A percentile compares a stretch with the other conserved stretches of the same genome.
These are phyloP conservation scores for Madurella mycetomatis DNA, from an alignment of 2,329 filamentous ascomycete genomes.

Conservation along the genomic window DNA sequence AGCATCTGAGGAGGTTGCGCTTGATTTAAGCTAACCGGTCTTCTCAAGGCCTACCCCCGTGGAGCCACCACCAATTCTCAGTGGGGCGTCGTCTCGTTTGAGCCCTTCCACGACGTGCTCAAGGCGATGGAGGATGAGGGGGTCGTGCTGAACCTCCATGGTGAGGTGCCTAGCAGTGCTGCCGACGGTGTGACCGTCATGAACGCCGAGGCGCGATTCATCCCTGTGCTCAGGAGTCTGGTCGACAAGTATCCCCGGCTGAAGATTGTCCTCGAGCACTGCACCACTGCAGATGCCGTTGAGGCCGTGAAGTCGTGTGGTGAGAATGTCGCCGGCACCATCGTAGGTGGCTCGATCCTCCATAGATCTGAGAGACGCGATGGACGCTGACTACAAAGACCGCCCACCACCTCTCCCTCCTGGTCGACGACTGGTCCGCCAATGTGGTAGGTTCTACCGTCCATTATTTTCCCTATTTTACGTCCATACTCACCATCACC, in stretches of 20 bases:
- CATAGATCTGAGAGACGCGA: too few relatives aligned
- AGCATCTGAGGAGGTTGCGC: slow-evolving; percentile 20
- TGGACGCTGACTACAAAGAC: slow-evolving; percentile 41
- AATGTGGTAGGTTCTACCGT: slow-evolving; percentile 40
- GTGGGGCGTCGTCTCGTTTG: slow-evolving; percentile 65
- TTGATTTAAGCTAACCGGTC: neutral
- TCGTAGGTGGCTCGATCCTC: slow-evolving; percentile 34
- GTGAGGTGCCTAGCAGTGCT: slow-evolving; percentile 59
- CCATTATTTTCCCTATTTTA: slow-evolving; percentile 20
- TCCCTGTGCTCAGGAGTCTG: slow-evolving; percentile 72
- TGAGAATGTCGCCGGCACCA: slow-evolving; percentile 69
- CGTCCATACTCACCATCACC: slow-evolving; percentile 23
- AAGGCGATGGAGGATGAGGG: slow-evolving; percentile 81
- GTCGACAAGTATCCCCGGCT: slow-evolving; percentile 72
- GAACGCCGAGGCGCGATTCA: slow-evolving; percentile 70
- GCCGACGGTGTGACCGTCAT: slow-evolving; percentile 44
- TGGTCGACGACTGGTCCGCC: slow-evolving; percentile 65
- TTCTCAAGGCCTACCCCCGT: slow-evolving; percentile 25
- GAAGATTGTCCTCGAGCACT: slow-evolving; percentile 73
- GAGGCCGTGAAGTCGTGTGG: slow-evolving; percentile 74
- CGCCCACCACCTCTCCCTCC: slow-evolving; percentile 79
- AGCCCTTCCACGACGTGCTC: slow-evolving; percentile 73
- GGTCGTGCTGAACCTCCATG: slow-evolving; percentile 74
- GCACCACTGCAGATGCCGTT: slow-evolving; percentile 77
- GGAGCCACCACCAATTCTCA: slow-evolving; percentile 63